These are phyloP conservation scores for Solanum okadae DNA, from an alignment of 257 asterid genomes.

Conservation along the genomic window DNA sequence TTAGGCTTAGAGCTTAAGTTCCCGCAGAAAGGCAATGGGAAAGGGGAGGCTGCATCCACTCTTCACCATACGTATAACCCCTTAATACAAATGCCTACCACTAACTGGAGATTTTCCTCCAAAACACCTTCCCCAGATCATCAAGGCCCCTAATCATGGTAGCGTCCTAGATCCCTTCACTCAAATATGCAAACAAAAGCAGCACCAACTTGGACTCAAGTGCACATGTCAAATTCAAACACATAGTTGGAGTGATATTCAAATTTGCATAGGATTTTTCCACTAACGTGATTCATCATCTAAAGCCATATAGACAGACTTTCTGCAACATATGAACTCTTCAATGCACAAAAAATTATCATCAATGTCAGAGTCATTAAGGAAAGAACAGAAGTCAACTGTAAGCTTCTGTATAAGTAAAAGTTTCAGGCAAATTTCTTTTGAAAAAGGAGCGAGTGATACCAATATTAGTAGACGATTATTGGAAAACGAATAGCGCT, in stretches of 20 bases:
- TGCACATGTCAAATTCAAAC: neutral
- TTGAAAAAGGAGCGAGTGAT: neutral
- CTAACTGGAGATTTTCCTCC: neutral
- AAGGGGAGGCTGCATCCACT: neutral
- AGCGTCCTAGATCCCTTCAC: neutral
- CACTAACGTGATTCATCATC: neutral
- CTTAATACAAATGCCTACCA: neutral
- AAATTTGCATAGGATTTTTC: neutral
- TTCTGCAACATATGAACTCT: neutral
- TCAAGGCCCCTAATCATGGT: neutral
- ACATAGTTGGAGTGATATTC: neutral
- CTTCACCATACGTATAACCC: neutral
- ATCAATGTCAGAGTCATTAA: neutral
- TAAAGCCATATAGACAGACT: neutral
- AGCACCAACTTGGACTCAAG: neutral
- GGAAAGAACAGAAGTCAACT: neutral
- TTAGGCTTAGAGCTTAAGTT: neutral
- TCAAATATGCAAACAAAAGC: neutral
- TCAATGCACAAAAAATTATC: neutral
- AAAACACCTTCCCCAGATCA: neutral
- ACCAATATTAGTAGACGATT: slow-evolving; percentile 89
- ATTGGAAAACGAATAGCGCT: slow-evolving; percentile 49
- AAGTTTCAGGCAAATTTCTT: neutral
- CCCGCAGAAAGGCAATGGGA: neutral
- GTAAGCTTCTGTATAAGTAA: neutral